Percentiles rank a stretch among this genome's conserved stretches.
Evolutionary conservation across 1,284 basidiomycete genomes (phyloP).

Genomic region (Ustilago esculenta): DNA sequence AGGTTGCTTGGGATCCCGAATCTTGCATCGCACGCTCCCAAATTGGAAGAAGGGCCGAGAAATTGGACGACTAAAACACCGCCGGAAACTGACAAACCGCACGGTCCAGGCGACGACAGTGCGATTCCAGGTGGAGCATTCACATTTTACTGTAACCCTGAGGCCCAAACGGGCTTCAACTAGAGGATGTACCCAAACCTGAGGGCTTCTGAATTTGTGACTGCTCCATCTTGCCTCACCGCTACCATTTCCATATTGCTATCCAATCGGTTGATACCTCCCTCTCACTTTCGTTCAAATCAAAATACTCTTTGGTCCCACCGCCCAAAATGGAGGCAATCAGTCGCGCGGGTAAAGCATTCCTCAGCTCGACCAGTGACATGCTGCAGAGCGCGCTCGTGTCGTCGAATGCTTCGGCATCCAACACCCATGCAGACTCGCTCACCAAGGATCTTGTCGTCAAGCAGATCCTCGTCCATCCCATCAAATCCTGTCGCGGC

Average conservation of each 20-base stretch:
- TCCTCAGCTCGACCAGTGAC: constrained; percentile 37
- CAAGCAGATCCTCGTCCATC: constrained; percentile 51
- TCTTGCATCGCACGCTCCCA: too few species aligned
- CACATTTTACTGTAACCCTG: too few species aligned
- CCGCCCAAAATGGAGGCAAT: constrained; percentile 41
- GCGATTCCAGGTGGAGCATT: too few species aligned
- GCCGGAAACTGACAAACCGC: constrained; percentile 5
- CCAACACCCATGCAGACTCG: constrained; percentile 33
- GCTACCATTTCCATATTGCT: not conserved
- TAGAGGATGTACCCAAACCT: too few species aligned
- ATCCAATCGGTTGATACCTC: too few species aligned
- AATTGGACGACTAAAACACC: constrained; percentile 1
- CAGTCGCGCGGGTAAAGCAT: constrained; percentile 15
- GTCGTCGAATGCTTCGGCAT: constrained; percentile 18
- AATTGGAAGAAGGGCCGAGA: not conserved
- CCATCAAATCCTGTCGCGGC: constrained; percentile 62
- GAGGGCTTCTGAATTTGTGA: too few species aligned
- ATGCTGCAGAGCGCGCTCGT: constrained; percentile 44
- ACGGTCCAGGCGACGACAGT: not conserved
- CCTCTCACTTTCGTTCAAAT: too few species aligned
- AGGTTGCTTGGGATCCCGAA: too few species aligned
- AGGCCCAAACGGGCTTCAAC: too few species aligned
- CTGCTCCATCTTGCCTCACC: not conserved
- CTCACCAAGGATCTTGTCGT: constrained; percentile 44
- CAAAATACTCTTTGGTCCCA: too few species aligned